A percentile compares a stretch with the other conserved stretches of the same genome.
phyloP scores from a whole-genome alignment of 1,284 basidiomycete species.

The Mycena citricolor region DNA sequence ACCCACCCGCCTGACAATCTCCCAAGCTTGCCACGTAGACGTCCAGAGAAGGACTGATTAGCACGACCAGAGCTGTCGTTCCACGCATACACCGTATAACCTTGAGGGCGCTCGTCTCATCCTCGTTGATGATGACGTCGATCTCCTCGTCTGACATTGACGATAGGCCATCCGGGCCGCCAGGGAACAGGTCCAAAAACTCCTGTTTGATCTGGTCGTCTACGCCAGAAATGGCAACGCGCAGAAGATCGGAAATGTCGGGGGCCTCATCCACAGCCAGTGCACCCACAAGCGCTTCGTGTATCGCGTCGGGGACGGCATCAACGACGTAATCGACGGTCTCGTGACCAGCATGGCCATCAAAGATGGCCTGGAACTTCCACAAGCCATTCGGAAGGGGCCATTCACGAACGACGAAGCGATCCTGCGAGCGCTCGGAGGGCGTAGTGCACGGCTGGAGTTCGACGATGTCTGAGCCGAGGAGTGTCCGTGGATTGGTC shows the following conservation, averaged over 20 bases:
- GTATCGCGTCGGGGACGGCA: slow-evolving; percentile 13
- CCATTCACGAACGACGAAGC: slow-evolving; percentile 31
- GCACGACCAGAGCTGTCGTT: slow-evolving; percentile 35
- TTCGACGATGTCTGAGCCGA: slow-evolving; percentile 26
- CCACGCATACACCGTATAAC: slow-evolving; percentile 36
- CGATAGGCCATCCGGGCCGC: slow-evolving; percentile 24
- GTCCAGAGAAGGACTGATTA: slow-evolving; percentile 32
- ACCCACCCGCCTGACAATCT: slow-evolving; percentile 38
- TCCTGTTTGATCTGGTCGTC: slow-evolving; percentile 38
- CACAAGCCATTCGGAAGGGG: slow-evolving; percentile 25
- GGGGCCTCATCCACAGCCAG: neutral
- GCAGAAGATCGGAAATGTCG: slow-evolving; percentile 28
- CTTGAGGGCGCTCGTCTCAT: slow-evolving; percentile 30
- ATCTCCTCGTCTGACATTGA: slow-evolving; percentile 40
- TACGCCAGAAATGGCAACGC: slow-evolving; percentile 33
- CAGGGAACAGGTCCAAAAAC: slow-evolving; percentile 33
- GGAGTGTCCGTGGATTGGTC: slow-evolving; percentile 9
- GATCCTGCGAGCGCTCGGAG: slow-evolving; percentile 29
- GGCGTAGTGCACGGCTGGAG: slow-evolving; percentile 30
- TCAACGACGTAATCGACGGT: slow-evolving; percentile 23
- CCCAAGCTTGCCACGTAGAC: slow-evolving; percentile 40
- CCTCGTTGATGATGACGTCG: slow-evolving; percentile 35
- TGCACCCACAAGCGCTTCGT: slow-evolving; percentile 8
- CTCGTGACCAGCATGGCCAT: slow-evolving; percentile 34
- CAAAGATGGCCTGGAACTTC: slow-evolving; percentile 33